Conservation (phyloP, 192 early-diverging fungal species). For the Dissophora ornata region DNA sequence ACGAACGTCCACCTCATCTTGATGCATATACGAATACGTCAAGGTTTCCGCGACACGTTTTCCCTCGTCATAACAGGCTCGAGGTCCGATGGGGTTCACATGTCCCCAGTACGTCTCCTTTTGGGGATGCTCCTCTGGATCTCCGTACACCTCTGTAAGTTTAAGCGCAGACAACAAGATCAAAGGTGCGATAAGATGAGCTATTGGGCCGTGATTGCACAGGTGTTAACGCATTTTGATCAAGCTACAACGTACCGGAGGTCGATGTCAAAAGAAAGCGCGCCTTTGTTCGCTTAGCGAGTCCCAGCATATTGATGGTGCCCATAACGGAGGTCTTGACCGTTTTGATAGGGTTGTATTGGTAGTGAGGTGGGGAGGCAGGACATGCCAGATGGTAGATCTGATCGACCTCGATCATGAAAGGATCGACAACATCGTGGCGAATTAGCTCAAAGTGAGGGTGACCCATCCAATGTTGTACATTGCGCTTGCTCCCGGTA, state of each 20-base stretch:
- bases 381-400: slow-evolving; percentile 92
- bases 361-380: slow-evolving; percentile 89
- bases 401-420: slow-evolving; percentile 86
- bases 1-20: slow-evolving; percentile 79
- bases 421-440: slow-evolving; percentile 87
- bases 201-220: too few species aligned
- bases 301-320: slow-evolving; percentile 88
- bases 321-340: slow-evolving; percentile 88
- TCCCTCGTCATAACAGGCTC: slow-evolving; percentile 90
- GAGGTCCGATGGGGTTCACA: slow-evolving; percentile 81
- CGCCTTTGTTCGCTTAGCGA: slow-evolving; percentile 84
- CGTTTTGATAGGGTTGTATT: slow-evolving; percentile 88
- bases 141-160: slow-evolving; percentile 82
- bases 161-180: neutral
- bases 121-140: slow-evolving; percentile 88
- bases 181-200: slow-evolving; percentile 13
- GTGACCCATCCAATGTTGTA: slow-evolving; percentile 87
- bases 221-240: too few species aligned
- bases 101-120: slow-evolving; percentile 87
- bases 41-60: slow-evolving; percentile 88
- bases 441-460: slow-evolving; percentile 84
- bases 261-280: slow-evolving; percentile 83
- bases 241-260: slow-evolving; percentile 66
- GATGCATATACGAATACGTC: slow-evolving; percentile 80
- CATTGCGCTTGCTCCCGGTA: slow-evolving; percentile 79